Percentiles rank a stretch among this genome's conserved stretches.
Evolutionary conservation across 768 basidiomycete species (phyloP).

Genomic region (Lyophyllum decastes): DNA sequence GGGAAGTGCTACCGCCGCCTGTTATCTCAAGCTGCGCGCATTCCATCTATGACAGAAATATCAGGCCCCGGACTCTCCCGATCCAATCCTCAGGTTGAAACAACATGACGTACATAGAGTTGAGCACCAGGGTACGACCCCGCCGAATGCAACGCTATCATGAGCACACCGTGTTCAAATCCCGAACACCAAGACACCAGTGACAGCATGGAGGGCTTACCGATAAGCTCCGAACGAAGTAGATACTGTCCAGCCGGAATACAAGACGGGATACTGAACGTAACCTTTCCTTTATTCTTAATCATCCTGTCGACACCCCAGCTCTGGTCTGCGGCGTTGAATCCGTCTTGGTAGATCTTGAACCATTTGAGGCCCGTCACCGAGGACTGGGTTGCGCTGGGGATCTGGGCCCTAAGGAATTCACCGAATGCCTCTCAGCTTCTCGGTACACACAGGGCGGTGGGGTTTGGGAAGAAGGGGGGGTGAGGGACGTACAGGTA

Average conservation of each 20-base stretch:
- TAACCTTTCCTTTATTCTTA: constrained; percentile 49
- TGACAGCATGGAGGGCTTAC: constrained; percentile 22
- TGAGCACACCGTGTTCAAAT: no score
- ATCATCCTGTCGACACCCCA: constrained; percentile 53
- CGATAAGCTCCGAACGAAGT: constrained; percentile 52
- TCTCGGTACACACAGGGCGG: background rate
- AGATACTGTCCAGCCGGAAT: constrained; percentile 50
- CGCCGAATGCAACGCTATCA: constrained; percentile 47
- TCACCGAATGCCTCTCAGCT: background rate
- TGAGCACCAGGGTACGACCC: constrained; percentile 54
- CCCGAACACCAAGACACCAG: no score
- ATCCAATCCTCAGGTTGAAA: background rate
- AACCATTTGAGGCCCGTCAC: constrained; percentile 57
- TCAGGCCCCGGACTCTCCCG: no score
- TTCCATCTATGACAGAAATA: constrained; percentile 42
- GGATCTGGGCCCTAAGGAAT: constrained; percentile 41
- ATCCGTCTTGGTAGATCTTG: constrained; percentile 52
- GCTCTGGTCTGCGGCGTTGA: constrained; percentile 24
- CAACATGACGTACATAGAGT: constrained; percentile 43
- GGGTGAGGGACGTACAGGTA: constrained; percentile 43
- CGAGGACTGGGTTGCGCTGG: constrained; percentile 42
- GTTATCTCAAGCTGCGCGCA: constrained; percentile 49
- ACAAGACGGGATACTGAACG: constrained; percentile 46
- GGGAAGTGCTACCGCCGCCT: constrained; percentile 42
- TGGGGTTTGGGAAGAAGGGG: background rate